Percentiles rank a stretch among this genome's conserved stretches.
Conservation (phyloP, 148 eudicot genomes). For the Rhododendron kiyosumense region DNA sequence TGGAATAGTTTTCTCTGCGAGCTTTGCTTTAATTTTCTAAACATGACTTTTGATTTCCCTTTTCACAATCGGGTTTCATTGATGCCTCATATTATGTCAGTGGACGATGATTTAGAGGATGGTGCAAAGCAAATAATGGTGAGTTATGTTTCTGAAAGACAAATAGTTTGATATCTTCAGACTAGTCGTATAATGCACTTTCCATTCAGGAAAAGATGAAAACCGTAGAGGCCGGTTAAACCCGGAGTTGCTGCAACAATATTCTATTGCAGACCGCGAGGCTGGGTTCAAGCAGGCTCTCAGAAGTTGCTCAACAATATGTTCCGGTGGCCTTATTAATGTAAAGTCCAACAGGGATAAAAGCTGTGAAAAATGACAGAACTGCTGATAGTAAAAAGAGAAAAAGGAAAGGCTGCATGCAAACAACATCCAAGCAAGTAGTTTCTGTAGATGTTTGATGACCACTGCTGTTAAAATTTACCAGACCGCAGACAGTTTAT, state of each 20-base stretch:
- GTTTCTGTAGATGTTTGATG: not conserved
- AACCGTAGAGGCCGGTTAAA: not conserved
- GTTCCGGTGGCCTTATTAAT: constrained; percentile 5
- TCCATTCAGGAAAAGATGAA: constrained; percentile 3
- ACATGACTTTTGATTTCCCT: not conserved
- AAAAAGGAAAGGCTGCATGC: not conserved
- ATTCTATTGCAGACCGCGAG: constrained; percentile 8
- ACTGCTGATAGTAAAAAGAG: not conserved
- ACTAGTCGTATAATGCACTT: not conserved
- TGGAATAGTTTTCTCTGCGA: not conserved
- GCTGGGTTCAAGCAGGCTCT: constrained; percentile 11
- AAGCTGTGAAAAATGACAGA: not conserved
- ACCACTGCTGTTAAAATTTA: not conserved
- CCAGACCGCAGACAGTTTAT: not conserved
- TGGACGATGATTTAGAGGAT: constrained; percentile 14
- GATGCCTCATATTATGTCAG: constrained; percentile 9
- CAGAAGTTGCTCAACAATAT: constrained; percentile 3
- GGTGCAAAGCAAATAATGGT: constrained; percentile 18
- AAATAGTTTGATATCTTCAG: not conserved
- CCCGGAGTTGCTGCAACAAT: constrained; percentile 1
- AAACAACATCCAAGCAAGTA: not conserved
- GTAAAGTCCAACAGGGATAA: constrained; percentile 3
- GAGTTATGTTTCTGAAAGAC: not conserved
- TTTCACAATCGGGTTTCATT: constrained; percentile 1
- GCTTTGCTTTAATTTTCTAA: not conserved